Evolutionary conservation across 176 grass and related monocot genomes (phyloP), one percentile per base, ranked within the genome.

Genomic region (Panicum miliaceum): DNA sequence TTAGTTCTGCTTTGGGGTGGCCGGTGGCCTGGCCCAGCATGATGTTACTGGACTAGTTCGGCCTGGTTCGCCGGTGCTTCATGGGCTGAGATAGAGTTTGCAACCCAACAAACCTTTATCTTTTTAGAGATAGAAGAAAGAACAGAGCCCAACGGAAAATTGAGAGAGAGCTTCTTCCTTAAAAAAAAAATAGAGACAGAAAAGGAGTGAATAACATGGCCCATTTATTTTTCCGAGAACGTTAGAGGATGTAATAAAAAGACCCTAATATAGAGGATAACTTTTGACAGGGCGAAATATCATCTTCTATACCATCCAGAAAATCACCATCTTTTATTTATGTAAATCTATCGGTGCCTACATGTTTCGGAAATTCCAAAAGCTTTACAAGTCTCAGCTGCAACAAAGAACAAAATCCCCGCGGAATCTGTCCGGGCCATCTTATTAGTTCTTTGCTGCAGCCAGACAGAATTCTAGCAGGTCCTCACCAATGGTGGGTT

Each of bases 401-500:
- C 14, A 25, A 29, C 18, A 3, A 67, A 54, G 29, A 52, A 37
- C 20, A 74, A 19, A 19, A n/a, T 41, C 18, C 5, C 38, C n/a
- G 7, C 7, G 6, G 1, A 20, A 19, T 19, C 19, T 15, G 51
- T 1, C 1, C 51, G 5, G 53, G 19, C 20, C 7, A 57, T n/a
- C 53, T 8, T 57, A 22, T 56, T 22, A 8, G 52, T 22, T 56
- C 52, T 56, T 56, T 3, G 53, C 53, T n/a, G 53, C 53, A 9
- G 53, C 53, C 3, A n/a, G 53, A 18, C 6, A 32, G 29, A 2
- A 32, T 32, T 26, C 38, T 84, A 80, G 48, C 87, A 87, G 32
- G 27, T 67, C 29, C 56, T n/a, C 0, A 78, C 66, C 67, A 90
- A 27, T 0, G 85, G 85, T 22, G 85, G 84, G 19, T 77, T 60